Evolutionary conservation across 768 basidiomycete species (phyloP), one percentile per base, ranked within the genome.

Genomic region (Hemileccinum impolitum): DNA sequence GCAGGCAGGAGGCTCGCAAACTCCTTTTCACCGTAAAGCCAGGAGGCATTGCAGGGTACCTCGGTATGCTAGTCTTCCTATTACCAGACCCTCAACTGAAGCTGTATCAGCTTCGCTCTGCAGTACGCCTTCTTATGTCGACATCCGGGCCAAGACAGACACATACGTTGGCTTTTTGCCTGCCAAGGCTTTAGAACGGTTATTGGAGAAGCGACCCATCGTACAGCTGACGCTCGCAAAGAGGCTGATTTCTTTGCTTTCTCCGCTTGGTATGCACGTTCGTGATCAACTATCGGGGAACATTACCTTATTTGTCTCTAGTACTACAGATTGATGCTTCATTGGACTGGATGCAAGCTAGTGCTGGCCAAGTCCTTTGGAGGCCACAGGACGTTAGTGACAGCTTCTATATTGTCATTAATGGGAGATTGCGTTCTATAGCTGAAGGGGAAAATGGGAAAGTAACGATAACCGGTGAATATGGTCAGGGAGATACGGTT

Each of bases 371-470:
- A 67, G 92, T 96, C 37, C 74, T 95, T 25, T 98, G 94, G 86
- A 79, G 94, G 28, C 87, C 94, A 28, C 84, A 87, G 28, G 96
- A 98, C 52, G 73, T 72, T 40, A 93, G 94, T 54, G 91, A 97
- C 61, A 94, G 93, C 58, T 97, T 98, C 69, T 98, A 96, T 66
- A 96, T 99, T 51, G 96, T 95, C 53, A 90, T 95, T 64, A 95
- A 98, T 63, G 96, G 96, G 42, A 93, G 96, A 57, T 72, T 99
- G 15, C 83, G 96, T 53, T 90, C 93, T 2, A 86, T 98, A 51
- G 77, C 81, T 13, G 94, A 97, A 60, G 81, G 80, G 19, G 83
- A 87, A 23, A 76, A 73, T 25, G 91, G 89, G 6, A 82, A 77
- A 31, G 84, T 95, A 32, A 79, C 79, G 10, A 94, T 97, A 41